Conservation (phyloP, 2,329 filamentous ascomycete genomes). For the Aspergillus flavus region DNA sequence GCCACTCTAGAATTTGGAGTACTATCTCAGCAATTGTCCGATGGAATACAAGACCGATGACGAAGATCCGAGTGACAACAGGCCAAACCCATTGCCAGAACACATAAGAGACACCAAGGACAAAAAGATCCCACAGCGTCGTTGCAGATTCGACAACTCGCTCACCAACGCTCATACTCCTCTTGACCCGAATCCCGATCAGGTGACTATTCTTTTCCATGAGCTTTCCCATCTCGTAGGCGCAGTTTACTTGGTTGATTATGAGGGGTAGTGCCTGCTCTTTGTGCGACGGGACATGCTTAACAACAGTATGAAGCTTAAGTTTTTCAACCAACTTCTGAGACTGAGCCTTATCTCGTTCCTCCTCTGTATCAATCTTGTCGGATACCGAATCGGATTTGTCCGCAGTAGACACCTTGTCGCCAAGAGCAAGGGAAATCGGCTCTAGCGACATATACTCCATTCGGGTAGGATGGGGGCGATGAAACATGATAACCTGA, state of each 20-base stretch:
- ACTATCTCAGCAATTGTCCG: constrained; percentile 79
- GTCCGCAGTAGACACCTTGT: constrained; percentile 58
- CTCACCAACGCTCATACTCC: constrained; percentile 90
- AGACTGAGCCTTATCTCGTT: constrained; percentile 66
- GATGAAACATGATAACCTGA: constrained; percentile 86
- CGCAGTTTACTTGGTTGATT: constrained; percentile 94
- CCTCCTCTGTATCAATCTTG: constrained; percentile 72
- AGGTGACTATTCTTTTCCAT: constrained; percentile 88
- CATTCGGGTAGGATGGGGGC: constrained; percentile 84
- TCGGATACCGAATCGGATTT: constrained; percentile 44
- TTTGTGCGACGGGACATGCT: constrained; percentile 75
- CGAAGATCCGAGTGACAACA: constrained; percentile 70
- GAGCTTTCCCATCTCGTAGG: constrained; percentile 81
- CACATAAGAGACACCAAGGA: constrained; percentile 69
- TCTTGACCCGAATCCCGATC: constrained; percentile 77
- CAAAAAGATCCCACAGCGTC: constrained; percentile 75
- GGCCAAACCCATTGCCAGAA: constrained; percentile 78
- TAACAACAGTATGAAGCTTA: constrained; percentile 81
- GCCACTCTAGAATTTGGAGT: constrained; percentile 80
- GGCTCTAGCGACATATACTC: constrained; percentile 92
- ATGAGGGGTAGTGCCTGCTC: constrained; percentile 80
- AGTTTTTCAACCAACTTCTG: constrained; percentile 79
- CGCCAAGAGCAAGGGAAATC: constrained; percentile 81
- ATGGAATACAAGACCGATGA: constrained; percentile 77
- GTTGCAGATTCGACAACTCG: constrained; percentile 91